Evolutionary conservation across 441 rosid species (phyloP), one percentile per base, ranked within the genome.

Genomic region (Erysimum cheiri): DNA sequence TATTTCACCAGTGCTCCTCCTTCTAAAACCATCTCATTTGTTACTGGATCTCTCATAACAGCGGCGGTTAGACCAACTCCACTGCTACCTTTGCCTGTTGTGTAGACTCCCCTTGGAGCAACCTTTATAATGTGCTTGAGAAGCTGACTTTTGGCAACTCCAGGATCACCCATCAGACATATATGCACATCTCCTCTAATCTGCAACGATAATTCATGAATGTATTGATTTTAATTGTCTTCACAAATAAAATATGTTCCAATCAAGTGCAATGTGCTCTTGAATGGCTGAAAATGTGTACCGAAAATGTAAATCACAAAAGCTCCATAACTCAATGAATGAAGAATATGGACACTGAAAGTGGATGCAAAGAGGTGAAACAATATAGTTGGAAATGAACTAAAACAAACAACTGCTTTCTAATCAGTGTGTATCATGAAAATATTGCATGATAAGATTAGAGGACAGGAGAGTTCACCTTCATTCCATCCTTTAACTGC

Each of bases 131-230:
- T 93, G 89, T 96, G 97, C 90, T 96, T 96, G 71, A 96, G 95
- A 80, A 96, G 99, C 84, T 96, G 99, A 89, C 99, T 91, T 80
- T 96, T 96, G 69, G 99, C 99, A 79, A 96, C 99, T 50, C 99
- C 98, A 85, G 98, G 98, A 85, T 96, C 99, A 69, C 99, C 99
- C 99, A 96, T 96, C 88, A 93, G 73, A 77, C 99, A 96, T 73
- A 96, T 80, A 83, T 96, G 99, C 63, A 96, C 58, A 80, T 96
- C 99, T 81, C 99, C 98, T 73, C 99, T 84, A 56, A 96, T 96
- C 99, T 96, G 89, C 76, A 85, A 75, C 9, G 8, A 52, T 59
- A 64, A 78, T 28, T 50, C 15, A 39, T 22, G 5, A 5, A 60
- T 29, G 28, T 11, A 29, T 9, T 12, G 26, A 22, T 32, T 47